A percentile compares a stretch with the other conserved stretches of the same genome.
These are phyloP conservation scores for Marchantia polymorpha DNA, from an alignment of 225 moss, liverwort and hornwort genomes.

Conservation along the genomic window DNA sequence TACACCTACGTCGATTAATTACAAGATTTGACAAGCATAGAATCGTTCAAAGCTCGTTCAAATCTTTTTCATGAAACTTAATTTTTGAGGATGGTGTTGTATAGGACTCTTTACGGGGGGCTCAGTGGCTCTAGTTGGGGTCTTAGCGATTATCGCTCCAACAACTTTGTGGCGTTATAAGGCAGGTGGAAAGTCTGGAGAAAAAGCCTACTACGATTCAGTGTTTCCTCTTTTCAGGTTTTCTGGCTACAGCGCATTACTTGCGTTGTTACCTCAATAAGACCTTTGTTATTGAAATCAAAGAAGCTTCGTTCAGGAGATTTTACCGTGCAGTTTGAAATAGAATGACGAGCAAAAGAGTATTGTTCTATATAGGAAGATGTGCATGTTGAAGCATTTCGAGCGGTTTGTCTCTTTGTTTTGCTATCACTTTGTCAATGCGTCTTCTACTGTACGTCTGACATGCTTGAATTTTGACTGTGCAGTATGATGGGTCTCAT, in stretches of 20 bases:
- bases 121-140: conserved; percentile 18
- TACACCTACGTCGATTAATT: no score
- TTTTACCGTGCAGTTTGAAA: no score
- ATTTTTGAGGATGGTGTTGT: neutral
- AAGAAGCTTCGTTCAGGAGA: no score
- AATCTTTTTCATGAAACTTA: no score
- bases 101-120: conserved; percentile 21
- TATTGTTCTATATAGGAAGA: no score
- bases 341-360: no score
- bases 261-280: neutral
- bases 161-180: conserved; percentile 13
- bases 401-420: no score
- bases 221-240: conserved; percentile 29
- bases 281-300: neutral
- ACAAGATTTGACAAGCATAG: neutral
- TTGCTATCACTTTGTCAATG: no score
- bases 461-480: neutral
- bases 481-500: conserved; percentile 69
- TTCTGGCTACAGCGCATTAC: neutral
- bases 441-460: neutral
- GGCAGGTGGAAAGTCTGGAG: neutral
- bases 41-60: neutral
- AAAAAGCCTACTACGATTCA: conserved; percentile 11
- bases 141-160: conserved; percentile 14
- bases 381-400: no score